Evolutionary conservation across 768 basidiomycete genomes (phyloP), one percentile per base, ranked within the genome.

Genomic region (Tricholomella constricta): DNA sequence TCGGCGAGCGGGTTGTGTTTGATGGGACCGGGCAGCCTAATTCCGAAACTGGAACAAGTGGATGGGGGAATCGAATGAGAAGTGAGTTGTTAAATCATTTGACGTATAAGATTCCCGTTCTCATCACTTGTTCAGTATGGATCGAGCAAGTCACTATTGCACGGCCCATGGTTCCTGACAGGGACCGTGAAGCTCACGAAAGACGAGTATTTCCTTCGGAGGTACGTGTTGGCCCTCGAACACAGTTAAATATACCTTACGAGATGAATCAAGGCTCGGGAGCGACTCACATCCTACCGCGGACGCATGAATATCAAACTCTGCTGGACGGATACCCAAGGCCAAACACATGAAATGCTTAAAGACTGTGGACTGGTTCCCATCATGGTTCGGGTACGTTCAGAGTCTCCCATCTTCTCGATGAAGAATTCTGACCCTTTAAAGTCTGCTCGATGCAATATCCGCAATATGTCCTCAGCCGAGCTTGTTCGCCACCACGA

Each of bases 281-380:
- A 98, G 76, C 82, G 97, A 10, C 70, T 98, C 44, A 86, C 90
- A 4, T 94, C 95, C 2, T 99, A 99, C 68, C 84, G 89, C 35
- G 94, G 91, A 5, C 83, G 87, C 41, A 92, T 98, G 88, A 88
- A 83, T 17, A 84, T 87, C 37, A 91, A 89, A 68, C 66, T 98
- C 35, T 86, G 85, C 59, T 98, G 93, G 91, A 84, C 81, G 34
- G 82, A 95, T 51, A 80, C 79, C 23, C 79, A 85, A 49, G 82
- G 82, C n/a, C 84, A 87, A 44, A 76, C 77, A 7, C 80, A 88
- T 48, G 83, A 85, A 60, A 79, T 82, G 55, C 80, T 86, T 35
- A 87, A 88, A 61, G 96, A 98, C 52, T 94, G 95, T 66, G 97
- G 97, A 52, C 78, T 92, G 29, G 75, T 98, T 14, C 97, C 97